Percentiles rank a stretch among this genome's conserved stretches.
Conservation (phyloP, 352 stramenopile species). For the Pythium plurisporium region DNA sequence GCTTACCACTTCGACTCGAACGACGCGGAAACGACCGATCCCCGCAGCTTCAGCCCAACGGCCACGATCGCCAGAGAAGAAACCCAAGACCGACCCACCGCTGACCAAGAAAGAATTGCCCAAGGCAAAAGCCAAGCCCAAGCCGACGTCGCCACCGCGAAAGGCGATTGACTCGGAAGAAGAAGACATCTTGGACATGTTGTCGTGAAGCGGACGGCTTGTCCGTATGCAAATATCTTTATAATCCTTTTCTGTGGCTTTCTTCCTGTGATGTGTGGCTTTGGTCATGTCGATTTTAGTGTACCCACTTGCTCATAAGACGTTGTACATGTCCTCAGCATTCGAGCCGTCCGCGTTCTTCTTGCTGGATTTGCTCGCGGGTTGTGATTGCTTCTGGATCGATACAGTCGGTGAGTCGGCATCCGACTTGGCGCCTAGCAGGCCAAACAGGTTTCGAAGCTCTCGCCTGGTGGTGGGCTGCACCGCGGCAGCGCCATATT, state of each 20-base stretch:
- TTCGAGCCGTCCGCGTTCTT: neutral
- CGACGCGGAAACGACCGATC: neutral
- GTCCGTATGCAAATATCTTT: neutral
- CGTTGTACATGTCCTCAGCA: conserved; percentile 21
- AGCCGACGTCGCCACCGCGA: neutral
- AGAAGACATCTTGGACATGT: conserved; percentile 57
- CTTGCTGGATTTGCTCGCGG: neutral
- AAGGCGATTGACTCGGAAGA: conserved; percentile 38
- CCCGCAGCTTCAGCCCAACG: neutral
- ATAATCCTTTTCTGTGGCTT: neutral
- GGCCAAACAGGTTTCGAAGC: conserved; percentile 10
- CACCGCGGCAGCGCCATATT: conserved; percentile 6
- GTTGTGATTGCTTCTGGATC: no score
- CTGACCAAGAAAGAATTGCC: neutral
- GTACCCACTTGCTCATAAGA: conserved; percentile 7
- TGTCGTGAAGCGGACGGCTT: conserved; percentile 20
- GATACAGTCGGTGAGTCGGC: no score
- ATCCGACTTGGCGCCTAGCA: conserved; percentile 3
- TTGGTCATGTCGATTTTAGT: neutral
- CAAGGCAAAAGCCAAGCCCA: neutral
- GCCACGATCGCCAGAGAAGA: conserved; percentile 4
- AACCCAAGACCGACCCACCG: conserved; percentile 2
- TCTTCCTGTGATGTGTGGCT: neutral
- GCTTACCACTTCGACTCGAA: neutral
- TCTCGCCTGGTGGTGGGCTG: conserved; percentile 8